Percentiles rank a stretch among this genome's conserved stretches.
These are phyloP conservation scores for Ilyonectria destructans DNA, from an alignment of 2,329 filamentous ascomycete species.

Conservation along the genomic window DNA sequence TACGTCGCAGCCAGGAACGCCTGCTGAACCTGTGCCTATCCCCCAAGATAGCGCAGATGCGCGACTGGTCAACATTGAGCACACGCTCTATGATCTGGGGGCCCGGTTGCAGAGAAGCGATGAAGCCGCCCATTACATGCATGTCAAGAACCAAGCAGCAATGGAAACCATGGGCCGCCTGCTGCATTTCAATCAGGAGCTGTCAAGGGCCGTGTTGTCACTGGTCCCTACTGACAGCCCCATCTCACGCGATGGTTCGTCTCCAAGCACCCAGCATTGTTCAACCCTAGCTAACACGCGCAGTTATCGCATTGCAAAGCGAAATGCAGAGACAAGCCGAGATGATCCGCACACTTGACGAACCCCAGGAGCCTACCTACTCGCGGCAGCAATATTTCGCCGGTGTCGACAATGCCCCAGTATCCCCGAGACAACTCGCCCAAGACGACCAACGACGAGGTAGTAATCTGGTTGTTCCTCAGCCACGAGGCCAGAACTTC, in stretches of 20 bases:
- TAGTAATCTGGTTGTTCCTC: conserved; percentile 76
- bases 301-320: conserved; percentile 71
- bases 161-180: conserved; percentile 84
- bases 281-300: conserved; percentile 65
- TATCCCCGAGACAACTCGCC: conserved; percentile 90
- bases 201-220: conserved; percentile 82
- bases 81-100: conserved; percentile 86
- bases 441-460: conserved; percentile 88
- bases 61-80: conserved; percentile 83
- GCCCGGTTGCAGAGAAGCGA: conserved; percentile 85
- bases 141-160: conserved; percentile 85
- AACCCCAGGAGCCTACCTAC: conserved; percentile 79
- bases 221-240: conserved; percentile 84
- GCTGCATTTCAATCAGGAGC: conserved; percentile 85
- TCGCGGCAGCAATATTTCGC: conserved; percentile 79
- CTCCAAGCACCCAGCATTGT: conserved; percentile 11
- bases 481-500: conserved; percentile 72
- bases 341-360: conserved; percentile 70
- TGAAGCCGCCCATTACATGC: conserved; percentile 85
- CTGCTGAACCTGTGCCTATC: conserved; percentile 83
- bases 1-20: conserved; percentile 86
- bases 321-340: conserved; percentile 76
- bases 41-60: conserved; percentile 83
- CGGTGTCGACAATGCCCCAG: conserved; percentile 80
- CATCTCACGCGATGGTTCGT: conserved; percentile 86